phyloP scores from a whole-genome alignment of 352 stramenopile species.

The Phytophthora macrochlamydospora region DNA sequence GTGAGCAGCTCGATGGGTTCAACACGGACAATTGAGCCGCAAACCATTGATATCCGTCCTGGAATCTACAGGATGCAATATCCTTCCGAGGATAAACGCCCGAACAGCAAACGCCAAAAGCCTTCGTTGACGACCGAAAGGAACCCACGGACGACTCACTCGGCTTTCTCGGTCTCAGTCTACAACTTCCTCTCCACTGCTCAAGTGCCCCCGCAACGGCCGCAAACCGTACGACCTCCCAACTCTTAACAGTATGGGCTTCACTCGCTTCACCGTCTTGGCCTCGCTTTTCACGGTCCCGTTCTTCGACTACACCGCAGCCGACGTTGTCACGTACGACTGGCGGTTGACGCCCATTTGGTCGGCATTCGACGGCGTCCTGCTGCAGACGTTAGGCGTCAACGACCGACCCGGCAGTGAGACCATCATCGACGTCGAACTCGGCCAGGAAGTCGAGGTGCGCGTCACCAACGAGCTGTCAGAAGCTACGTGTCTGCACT shows the following conservation, averaged over 20 bases:
- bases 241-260: slow-evolving; percentile 9
- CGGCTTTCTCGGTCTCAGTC: slow-evolving; percentile 5
- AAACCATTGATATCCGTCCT: neutral
- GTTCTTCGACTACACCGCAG: neutral
- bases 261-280: neutral
- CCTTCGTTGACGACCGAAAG: neutral
- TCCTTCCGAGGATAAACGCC: no score
- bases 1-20: neutral
- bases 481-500: slow-evolving; percentile 28
- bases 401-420: slow-evolving; percentile 21
- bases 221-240: slow-evolving; percentile 2
- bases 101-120: no score
- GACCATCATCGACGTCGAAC: slow-evolving; percentile 17
- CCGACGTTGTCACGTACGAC: slow-evolving; percentile 29
- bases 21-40: neutral
- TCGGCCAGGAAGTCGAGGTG: slow-evolving; percentile 27
- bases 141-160: neutral
- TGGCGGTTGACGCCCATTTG: slow-evolving; percentile 14
- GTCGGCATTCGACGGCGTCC: slow-evolving; percentile 27
- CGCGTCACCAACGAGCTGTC: slow-evolving; percentile 23
- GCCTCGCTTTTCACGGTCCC: slow-evolving; percentile 3
- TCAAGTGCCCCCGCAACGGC: slow-evolving; percentile 9
- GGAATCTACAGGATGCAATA: no score
- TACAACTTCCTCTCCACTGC: slow-evolving; percentile 17
- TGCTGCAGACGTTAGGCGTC: slow-evolving; percentile 19